phyloP scores from a whole-genome alignment of 2,329 filamentous ascomycete species.

The Cladorrhinum sp. region DNA sequence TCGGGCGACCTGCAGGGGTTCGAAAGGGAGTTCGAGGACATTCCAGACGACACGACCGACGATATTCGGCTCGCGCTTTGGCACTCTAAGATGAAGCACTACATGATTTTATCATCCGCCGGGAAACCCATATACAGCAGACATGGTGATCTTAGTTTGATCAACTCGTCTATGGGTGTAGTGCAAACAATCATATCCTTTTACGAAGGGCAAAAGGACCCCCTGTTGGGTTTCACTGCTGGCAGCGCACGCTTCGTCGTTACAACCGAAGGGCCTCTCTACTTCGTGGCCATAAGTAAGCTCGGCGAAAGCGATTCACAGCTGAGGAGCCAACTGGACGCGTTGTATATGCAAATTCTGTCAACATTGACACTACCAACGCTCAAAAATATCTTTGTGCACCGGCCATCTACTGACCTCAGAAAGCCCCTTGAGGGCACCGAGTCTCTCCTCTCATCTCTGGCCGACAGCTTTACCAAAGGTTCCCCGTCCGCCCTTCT shows the following conservation, averaged over 20 bases:
- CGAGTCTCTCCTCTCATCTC: conserved; percentile 82
- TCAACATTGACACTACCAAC: conserved; percentile 90
- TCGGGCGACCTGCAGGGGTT: conserved; percentile 65
- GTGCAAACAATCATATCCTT: conserved; percentile 98
- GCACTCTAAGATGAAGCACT: conserved; percentile 95
- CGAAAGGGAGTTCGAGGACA: conserved; percentile 71
- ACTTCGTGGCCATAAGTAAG: conserved; percentile 89
- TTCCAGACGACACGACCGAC: conserved; percentile 52
- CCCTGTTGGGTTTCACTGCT: conserved; percentile 80
- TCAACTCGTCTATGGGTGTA: conserved; percentile 91
- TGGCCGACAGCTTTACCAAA: conserved; percentile 91
- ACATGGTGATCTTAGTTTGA: conserved; percentile 83
- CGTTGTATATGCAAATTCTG: conserved; percentile 96
- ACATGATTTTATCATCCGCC: conserved; percentile 91
- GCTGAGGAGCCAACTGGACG: conserved; percentile 82
- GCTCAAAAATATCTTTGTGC: conserved; percentile 80
- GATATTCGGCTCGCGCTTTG: conserved; percentile 67
- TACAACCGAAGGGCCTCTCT: conserved; percentile 78
- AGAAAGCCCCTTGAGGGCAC: conserved; percentile 87
- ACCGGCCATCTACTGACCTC: conserved; percentile 90
- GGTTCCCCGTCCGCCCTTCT: conserved; percentile 87
- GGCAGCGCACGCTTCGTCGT: conserved; percentile 83
- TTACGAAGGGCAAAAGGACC: conserved; percentile 77
- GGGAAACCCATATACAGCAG: conserved; percentile 97
- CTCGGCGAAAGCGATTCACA: conserved; percentile 91